Base-by-base conservation (phyloP, 1,139 yeast genomes). In the Taphrina populina region DNA sequence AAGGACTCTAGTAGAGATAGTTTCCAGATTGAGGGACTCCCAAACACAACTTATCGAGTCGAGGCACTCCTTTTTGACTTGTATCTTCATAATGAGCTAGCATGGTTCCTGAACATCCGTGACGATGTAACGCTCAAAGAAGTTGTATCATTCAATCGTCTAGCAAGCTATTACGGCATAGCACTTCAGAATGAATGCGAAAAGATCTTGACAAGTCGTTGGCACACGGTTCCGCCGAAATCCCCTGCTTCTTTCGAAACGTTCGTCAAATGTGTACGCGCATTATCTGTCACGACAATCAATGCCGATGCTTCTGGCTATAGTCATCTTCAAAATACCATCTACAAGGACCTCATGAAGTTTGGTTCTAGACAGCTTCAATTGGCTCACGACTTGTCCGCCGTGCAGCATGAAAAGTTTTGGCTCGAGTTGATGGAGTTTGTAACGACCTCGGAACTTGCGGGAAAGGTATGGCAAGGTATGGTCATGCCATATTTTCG, bases 401-500 rank as follows among this genome's bases (percentile, higher is more conserved):
- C 6, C 23, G 5, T n/a, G 15, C 34, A 40, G 10, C 34, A n/a
- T 2, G 36, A 8, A 8, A 33, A 13, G 15, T 24, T 40, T 13
- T 40, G 45, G 45, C 2, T 1, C 3, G 34, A 40, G 7, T 27
- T 40, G 21, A 15, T 40, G 20, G 20, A 11, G 7, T 36, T 36
- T 19, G 8, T n/a, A 21, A 15, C 20, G 7, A 6, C 6, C 15
- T 33, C 36, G 6, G 13, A 7, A 7, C 20, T 19, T 26, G 8
- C 8, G 8, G 10, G 13, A 19, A 21, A 8, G n/a, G 17, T 13
- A n/a, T 26, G 15, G 8, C 34, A 21, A 13, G 45, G 45, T 24
- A 11, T 40, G 45, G 32, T 40, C 19, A 11, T 40, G 19, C 45
- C 45, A 4, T 40, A 40, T 23, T 40, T 40, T 26, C 45, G 45